Conservation (phyloP, 805 yeast genomes). For the Soucietia sequanensis region DNA sequence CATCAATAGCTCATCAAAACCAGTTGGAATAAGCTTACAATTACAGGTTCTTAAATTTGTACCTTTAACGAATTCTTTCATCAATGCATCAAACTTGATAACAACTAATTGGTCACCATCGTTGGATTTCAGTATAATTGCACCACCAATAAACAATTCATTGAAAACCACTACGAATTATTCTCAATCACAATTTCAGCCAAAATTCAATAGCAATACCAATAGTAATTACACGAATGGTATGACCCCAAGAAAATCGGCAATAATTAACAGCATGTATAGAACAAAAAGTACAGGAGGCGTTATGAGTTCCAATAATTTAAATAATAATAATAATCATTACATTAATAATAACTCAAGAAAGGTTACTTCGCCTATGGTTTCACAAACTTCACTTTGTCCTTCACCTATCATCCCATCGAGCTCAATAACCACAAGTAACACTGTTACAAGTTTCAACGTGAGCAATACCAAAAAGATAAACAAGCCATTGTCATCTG, state of each 20-base stretch:
- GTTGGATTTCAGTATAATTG: conserved; percentile 35
- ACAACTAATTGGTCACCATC: conserved; percentile 40
- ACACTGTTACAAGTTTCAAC: conserved; percentile 3
- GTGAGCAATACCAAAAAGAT: conserved; percentile 1
- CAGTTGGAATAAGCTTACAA: conserved; percentile 23
- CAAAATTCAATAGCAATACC: conserved; percentile 7
- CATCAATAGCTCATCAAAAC: conserved; percentile 25
- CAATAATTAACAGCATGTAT: conserved; percentile 18
- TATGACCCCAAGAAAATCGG: conserved; percentile 16
- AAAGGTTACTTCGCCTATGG: conserved; percentile 2
- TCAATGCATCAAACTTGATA: conserved; percentile 25
- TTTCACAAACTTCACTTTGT: conserved; percentile 4
- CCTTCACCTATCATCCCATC: conserved; percentile 1
- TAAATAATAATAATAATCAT: no score
- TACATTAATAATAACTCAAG: no score
- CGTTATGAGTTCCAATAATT: conserved; percentile 1
- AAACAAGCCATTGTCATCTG: conserved; percentile 8
- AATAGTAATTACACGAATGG: conserved; percentile 8
- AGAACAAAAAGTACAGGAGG: conserved; percentile 13
- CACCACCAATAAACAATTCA: conserved; percentile 39
- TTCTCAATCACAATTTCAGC: conserved; percentile 22
- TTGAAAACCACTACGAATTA: conserved; percentile 24
- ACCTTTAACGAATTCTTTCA: conserved; percentile 4
- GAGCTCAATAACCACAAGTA: not conserved
- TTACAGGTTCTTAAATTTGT: conserved; percentile 22